Base-by-base conservation (phyloP, 306 rosid genomes). In the Acacia crassicarpa region DNA sequence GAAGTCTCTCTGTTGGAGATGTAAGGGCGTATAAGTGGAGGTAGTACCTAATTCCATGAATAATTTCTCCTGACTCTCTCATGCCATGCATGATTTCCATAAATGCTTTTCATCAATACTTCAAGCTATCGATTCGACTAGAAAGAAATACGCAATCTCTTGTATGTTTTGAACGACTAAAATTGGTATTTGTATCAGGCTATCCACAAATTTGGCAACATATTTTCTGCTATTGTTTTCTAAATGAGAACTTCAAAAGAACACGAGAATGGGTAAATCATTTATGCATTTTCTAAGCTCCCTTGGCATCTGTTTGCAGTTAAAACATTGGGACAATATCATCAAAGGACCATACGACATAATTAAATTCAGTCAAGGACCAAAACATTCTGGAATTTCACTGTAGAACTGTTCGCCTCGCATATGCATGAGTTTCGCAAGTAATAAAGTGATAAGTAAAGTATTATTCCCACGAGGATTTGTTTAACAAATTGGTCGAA, bases 1-100 rank as follows among this genome's bases (percentile, higher is more conserved):
- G 45, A 93, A 92, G 84, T 93, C 98, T 80, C 85, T 95, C 17
- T 95, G 98, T 86, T 95, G 91, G 94, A 91, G 94, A 86, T 86
- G 85, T 78, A 93, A 91, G 96, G 92, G 98, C 74, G 83, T 95
- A 73, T 96, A 92, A 87, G 99, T 90, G 74, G 99, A 95, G 97
- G 99, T 95, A 89, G 83, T 83, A 76, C 23, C 40, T 13, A 72
- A 73, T 59, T 53, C 61, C 76, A 78, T 30, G 62, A 78, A 30
- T 74, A 32, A 69, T 77, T 53, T 70, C 75, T 59, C 77, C 30
- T 30, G 65, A 66, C 75, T 63, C 72, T 61, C 15, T 51, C 9
- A 43, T 12, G 48, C 44, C 35, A 32, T 14, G 17, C 69, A 40
- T 30, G 44, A 66, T 63, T 19, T 30, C 25, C 40, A 20, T 67